Evolutionary conservation across 2,329 filamentous ascomycete species (phyloP).

Genomic region (Cercospora sp.): DNA sequence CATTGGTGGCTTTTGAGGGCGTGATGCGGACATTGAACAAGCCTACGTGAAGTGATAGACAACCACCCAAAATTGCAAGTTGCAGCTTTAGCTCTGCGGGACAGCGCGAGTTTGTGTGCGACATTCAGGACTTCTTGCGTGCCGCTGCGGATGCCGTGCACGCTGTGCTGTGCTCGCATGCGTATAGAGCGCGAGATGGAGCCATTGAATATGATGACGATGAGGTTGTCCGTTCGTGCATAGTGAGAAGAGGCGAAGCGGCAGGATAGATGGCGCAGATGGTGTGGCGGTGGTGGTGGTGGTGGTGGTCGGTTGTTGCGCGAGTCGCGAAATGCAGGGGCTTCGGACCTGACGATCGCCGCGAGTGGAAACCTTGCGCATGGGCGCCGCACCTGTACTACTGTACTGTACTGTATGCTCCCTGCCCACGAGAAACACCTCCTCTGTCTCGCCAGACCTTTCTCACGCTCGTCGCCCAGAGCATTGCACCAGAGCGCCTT

Average conservation of each 20-base stretch:
- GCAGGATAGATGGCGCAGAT: not conserved
- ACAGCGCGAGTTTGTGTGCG: not conserved
- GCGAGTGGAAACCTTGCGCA: not conserved
- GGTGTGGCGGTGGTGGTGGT: not conserved
- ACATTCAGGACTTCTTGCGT: not conserved
- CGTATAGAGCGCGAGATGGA: not conserved
- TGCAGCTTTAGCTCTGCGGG: not conserved
- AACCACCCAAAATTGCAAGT: not conserved
- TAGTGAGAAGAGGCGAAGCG: not conserved
- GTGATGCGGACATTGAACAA: conserved; percentile 50
- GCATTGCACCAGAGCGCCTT: not conserved
- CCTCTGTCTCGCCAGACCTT: not conserved
- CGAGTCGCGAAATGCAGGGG: not conserved
- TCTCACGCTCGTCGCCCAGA: not conserved
- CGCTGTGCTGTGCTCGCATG: not conserved
- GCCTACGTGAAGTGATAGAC: not conserved
- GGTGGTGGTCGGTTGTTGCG: not conserved
- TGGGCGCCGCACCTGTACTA: not conserved
- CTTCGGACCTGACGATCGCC: not conserved
- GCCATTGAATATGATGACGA: not conserved
- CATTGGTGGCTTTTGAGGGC: conserved; percentile 87
- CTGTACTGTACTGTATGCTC: not conserved
- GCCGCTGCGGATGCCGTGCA: not conserved
- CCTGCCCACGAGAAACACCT: not conserved
- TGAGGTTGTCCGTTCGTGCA: not conserved